Percentiles rank a stretch among this genome's conserved stretches.
These are phyloP conservation scores for Podaxis mareebaensis DNA, from an alignment of 768 basidiomycete genomes.

Conservation along the genomic window DNA sequence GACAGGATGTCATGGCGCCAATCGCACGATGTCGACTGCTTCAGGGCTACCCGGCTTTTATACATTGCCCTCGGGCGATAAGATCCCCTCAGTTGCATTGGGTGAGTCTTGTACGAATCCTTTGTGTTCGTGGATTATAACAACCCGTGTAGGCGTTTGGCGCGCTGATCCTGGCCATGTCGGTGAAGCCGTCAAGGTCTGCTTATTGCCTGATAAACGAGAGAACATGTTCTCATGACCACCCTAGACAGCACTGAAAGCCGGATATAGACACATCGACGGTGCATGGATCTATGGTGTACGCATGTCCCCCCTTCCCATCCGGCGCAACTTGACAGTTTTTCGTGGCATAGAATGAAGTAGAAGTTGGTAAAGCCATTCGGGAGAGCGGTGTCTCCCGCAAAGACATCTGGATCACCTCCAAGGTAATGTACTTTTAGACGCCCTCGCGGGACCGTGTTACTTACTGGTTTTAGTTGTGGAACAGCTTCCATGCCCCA, in stretches of 20 bases:
- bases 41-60: conserved; percentile 46
- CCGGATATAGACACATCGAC: conserved; percentile 74
- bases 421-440: conserved; percentile 37
- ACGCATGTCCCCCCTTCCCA: conserved; percentile 20
- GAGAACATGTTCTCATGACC: neutral
- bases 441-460: neutral
- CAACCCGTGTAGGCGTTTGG: conserved; percentile 55
- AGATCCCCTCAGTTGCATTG: conserved; percentile 67
- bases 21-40: conserved; percentile 17
- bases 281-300: conserved; percentile 73
- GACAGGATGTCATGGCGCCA: conserved; percentile 9
- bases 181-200: conserved; percentile 64
- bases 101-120: conserved; percentile 17
- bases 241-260: conserved; percentile 51
- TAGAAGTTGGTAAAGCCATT: conserved; percentile 65
- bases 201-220: neutral
- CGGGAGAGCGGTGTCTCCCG: conserved; percentile 60
- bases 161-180: conserved; percentile 58
- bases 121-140: neutral
- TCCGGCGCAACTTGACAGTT: conserved; percentile 1
- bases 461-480: conserved; percentile 44
- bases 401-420: conserved; percentile 69
- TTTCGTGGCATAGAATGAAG: conserved; percentile 54
- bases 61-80: conserved; percentile 64
- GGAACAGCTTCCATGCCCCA: conserved; percentile 75